phyloP scores from a whole-genome alignment of 352 stramenopile genomes.

The Phytophthora constricta region DNA sequence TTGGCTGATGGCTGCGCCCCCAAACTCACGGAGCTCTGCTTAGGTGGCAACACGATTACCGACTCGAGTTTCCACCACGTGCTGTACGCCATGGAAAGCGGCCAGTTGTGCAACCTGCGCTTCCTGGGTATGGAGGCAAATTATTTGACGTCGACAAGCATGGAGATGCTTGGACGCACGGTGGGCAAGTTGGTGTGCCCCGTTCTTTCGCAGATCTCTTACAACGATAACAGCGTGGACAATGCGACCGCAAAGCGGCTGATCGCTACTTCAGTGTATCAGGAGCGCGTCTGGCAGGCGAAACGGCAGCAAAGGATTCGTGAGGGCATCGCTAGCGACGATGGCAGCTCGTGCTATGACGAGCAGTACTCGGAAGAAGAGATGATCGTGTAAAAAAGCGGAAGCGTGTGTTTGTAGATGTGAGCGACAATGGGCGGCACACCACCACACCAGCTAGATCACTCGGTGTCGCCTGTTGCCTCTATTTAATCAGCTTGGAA shows the following conservation, averaged over 20 bases:
- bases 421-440: slow-evolving; percentile 19
- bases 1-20: slow-evolving; percentile 74
- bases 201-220: slow-evolving; percentile 86
- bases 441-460: slow-evolving; percentile 2
- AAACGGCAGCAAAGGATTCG: slow-evolving; percentile 60
- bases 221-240: slow-evolving; percentile 85
- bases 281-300: slow-evolving; percentile 71
- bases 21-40: slow-evolving; percentile 75
- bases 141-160: slow-evolving; percentile 81
- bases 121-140: slow-evolving; percentile 90
- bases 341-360: slow-evolving; percentile 40
- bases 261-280: slow-evolving; percentile 78
- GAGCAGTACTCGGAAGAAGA: slow-evolving; percentile 54
- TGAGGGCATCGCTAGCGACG: slow-evolving; percentile 36
- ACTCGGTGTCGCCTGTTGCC: slow-evolving; percentile 17
- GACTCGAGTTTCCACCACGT: slow-evolving; percentile 88
- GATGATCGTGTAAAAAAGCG: slow-evolving; percentile 19
- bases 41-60: slow-evolving; percentile 84
- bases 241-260: slow-evolving; percentile 77
- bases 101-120: slow-evolving; percentile 58
- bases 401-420: slow-evolving; percentile 28
- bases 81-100: slow-evolving; percentile 83
- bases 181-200: slow-evolving; percentile 85
- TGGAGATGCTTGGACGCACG: slow-evolving; percentile 86
- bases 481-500: slow-evolving; percentile 37